Percentiles rank a stretch among this genome's conserved stretches.
These are phyloP conservation scores for Diplogelasinospora grovesii DNA, from an alignment of 495 filamentous ascomycete genomes.

Conservation along the genomic window DNA sequence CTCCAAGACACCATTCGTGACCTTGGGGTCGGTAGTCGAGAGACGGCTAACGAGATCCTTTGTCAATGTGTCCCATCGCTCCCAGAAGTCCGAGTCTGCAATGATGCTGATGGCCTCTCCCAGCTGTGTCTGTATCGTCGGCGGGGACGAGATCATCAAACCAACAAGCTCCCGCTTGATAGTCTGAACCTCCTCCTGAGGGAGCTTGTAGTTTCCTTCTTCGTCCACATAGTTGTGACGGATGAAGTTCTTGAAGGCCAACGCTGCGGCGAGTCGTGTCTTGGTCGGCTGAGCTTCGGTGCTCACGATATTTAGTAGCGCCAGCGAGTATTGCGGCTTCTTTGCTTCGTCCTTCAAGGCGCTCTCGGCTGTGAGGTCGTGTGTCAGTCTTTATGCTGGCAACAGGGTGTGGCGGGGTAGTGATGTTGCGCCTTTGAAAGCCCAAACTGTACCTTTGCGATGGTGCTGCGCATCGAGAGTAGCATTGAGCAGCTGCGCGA, in stretches of 20 bases:
- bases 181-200: constrained; percentile 66
- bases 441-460: constrained; percentile 65
- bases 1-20: constrained; percentile 89
- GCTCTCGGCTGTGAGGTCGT: constrained; percentile 60
- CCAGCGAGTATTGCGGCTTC: constrained; percentile 79
- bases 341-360: constrained; percentile 67
- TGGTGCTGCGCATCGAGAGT: constrained; percentile 80
- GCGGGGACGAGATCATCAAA: constrained; percentile 87
- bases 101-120: constrained; percentile 96
- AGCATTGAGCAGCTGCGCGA: constrained; percentile 74
- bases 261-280: constrained; percentile 79
- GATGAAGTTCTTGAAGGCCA: constrained; percentile 98
- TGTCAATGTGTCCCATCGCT: constrained; percentile 87
- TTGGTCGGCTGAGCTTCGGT: constrained; percentile 59
- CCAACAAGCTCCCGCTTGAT: constrained; percentile 94
- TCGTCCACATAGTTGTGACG: constrained; percentile 85
- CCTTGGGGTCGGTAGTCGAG: constrained; percentile 63
- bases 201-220: constrained; percentile 84
- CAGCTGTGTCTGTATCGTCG: constrained; percentile 82
- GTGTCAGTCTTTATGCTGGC: constrained; percentile 12
- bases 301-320: constrained; percentile 81
- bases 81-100: constrained; percentile 96
- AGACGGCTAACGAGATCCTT: constrained; percentile 82
- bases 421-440: constrained; percentile 2
- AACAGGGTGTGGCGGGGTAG: constrained; percentile 7